Base-by-base conservation (phyloP, 2,329 filamentous ascomycete species). In the Phaeosphaeriaceae sp. region DNA sequence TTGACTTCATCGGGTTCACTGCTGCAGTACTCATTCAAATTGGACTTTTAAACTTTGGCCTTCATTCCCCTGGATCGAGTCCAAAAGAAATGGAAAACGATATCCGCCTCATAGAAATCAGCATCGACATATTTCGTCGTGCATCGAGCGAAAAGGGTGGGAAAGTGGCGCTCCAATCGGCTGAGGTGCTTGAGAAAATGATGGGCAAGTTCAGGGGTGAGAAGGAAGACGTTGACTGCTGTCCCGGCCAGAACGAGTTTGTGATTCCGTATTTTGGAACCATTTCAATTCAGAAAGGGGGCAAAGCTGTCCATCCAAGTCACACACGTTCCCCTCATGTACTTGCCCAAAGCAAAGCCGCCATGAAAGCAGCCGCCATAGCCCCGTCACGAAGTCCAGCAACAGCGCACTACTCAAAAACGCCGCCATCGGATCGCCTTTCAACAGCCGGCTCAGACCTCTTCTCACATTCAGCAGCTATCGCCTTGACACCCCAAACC, bases 1-100 rank as follows among this genome's bases (percentile, higher is more conserved):
- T 76, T 15, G 77, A 79, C 54, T 79, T 79, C 49, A 71, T 77
- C 32, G 77, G 72, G 30, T 79, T 79, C 61, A 79, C 75, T 1
- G 70, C 74, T 5, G 73, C 76, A 3, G 69, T 77, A 1, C 64
- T 79, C 17, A 61, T 79, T 26, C 63, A 76, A 8, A 66, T 79
- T n/a, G 74, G 75, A 2, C 64, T 76, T 6, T 64, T 76, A 52
- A 73, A 72, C 42, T 74, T 72, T 36, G 67, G 69, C 36, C 45
- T 53, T 5, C 46, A 35, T 4, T 30, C 15, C 9, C 50, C 49
- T 1, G 32, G 38, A 16, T 48, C 55, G 12, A 56, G 50, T 2
- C 46, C 67, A 21, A 64, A 67, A 30, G 61, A 72, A 12, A 54
- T 69, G 29, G 73, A 74, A 54, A 46, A 53, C 21, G 73, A 76